Evolutionary conservation across 768 basidiomycete genomes (phyloP).

Genomic region (Panellus pusillus): DNA sequence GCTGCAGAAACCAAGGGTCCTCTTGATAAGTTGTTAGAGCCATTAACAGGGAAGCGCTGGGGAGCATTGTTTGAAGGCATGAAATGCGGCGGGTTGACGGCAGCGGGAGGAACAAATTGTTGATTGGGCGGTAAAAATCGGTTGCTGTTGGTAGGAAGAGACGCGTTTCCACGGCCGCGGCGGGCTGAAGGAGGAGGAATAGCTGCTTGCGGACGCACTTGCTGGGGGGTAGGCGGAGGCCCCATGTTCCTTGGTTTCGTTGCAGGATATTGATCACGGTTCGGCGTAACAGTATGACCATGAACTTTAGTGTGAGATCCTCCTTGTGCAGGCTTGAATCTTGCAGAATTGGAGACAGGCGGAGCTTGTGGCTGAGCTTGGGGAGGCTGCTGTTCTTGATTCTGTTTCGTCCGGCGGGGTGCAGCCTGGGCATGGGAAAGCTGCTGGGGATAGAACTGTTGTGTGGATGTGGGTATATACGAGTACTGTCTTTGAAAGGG

Average conservation of each 20-base stretch:
- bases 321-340: slow-evolving; percentile 27
- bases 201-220: slow-evolving; percentile 29
- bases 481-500: slow-evolving; percentile 56
- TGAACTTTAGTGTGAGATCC: slow-evolving; percentile 19
- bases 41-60: slow-evolving; percentile 23
- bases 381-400: slow-evolving; percentile 24
- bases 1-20: slow-evolving; percentile 10
- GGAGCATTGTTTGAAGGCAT: slow-evolving; percentile 22
- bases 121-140: slow-evolving; percentile 33
- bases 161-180: slow-evolving; percentile 6
- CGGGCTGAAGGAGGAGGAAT: slow-evolving; percentile 16
- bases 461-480: slow-evolving; percentile 52
- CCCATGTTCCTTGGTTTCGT: slow-evolving; percentile 42
- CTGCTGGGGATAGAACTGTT: slow-evolving; percentile 39
- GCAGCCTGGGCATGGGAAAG: slow-evolving; percentile 44
- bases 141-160: slow-evolving; percentile 16
- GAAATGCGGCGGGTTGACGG: slow-evolving; percentile 19
- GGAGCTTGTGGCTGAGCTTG: slow-evolving; percentile 23
- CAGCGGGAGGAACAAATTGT: slow-evolving; percentile 29
- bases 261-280: slow-evolving; percentile 17
- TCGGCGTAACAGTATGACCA: slow-evolving; percentile 16
- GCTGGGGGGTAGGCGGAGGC: slow-evolving; percentile 53
- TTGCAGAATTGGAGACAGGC: slow-evolving; percentile 15
- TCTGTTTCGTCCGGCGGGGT: slow-evolving; percentile 35
- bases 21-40: slow-evolving; percentile 1